These are phyloP conservation scores for Rubia yunnanensis DNA, from an alignment of 257 asterid species.

Conservation along the genomic window DNA sequence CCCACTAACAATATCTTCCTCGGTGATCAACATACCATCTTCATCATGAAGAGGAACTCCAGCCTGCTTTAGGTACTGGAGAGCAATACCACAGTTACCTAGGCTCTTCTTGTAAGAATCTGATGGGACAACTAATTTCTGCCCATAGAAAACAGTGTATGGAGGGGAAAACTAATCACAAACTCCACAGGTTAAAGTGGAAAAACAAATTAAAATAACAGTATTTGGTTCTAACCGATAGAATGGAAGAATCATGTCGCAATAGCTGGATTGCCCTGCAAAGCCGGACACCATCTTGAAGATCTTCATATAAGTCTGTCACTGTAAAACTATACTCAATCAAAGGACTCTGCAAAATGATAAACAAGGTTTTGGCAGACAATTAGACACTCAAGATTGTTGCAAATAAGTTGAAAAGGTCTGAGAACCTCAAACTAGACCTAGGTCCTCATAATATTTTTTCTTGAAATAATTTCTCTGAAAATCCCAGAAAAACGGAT, in stretches of 20 bases:
- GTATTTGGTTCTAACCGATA: constrained; percentile 38
- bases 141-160: constrained; percentile 20
- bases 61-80: constrained; percentile 63
- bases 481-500: constrained; percentile 1
- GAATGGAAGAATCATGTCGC: constrained; percentile 70
- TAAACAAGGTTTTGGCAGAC: neutral
- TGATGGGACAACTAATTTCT: constrained; percentile 86
- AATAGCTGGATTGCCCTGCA: constrained; percentile 80
- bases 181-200: neutral
- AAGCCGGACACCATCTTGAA: constrained; percentile 71
- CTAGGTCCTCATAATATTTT: neutral
- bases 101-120: constrained; percentile 68
- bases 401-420: neutral
- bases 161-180: neutral
- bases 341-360: constrained; percentile 58
- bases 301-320: constrained; percentile 65
- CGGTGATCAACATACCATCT: constrained; percentile 60
- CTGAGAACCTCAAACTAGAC: neutral
- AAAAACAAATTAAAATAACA: neutral
- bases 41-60: constrained; percentile 60
- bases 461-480: neutral
- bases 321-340: constrained; percentile 63
- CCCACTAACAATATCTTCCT: constrained; percentile 63
- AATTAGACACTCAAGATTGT: neutral
- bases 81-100: constrained; percentile 68